phyloP scores from a whole-genome alignment of 345 rosid genomes.

The Abelmoschus esculentus region DNA sequence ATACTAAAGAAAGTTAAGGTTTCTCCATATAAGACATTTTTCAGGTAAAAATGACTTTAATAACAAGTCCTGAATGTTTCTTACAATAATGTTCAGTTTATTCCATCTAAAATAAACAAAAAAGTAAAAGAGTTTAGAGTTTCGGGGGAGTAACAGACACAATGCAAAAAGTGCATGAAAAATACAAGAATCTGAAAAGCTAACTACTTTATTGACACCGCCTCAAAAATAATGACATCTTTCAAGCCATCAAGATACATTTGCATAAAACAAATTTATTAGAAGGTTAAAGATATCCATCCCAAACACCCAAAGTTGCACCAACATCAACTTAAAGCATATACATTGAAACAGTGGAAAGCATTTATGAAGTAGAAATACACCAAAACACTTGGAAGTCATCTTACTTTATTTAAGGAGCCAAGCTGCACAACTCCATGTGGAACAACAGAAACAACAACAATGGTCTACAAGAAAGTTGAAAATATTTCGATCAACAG shows the following conservation, averaged over 20 bases:
- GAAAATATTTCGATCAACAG: neutral
- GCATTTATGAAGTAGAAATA: slow-evolving; percentile 7
- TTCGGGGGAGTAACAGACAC: neutral
- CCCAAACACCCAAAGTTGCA: neutral
- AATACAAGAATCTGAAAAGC: slow-evolving; percentile 1
- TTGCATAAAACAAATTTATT: neutral
- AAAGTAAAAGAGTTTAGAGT: neutral
- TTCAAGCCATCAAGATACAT: neutral
- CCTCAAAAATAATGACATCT: slow-evolving; percentile 2
- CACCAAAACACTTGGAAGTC: slow-evolving; percentile 2
- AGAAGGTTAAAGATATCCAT: neutral
- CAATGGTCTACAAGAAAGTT: slow-evolving; percentile 49
- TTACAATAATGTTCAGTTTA: neutral
- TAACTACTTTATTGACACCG: neutral
- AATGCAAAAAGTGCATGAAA: neutral
- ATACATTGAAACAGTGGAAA: neutral
- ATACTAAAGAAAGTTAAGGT: neutral
- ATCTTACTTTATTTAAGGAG: slow-evolving; percentile 62
- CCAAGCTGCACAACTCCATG: slow-evolving; percentile 91
- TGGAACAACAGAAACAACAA: slow-evolving; percentile 64
- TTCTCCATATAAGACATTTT: neutral
- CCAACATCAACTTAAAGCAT: slow-evolving; percentile 5
- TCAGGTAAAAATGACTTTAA: neutral
- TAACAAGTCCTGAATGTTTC: neutral
- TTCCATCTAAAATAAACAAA: neutral